These are phyloP conservation scores for Lichtheimia hyalospora DNA, from an alignment of 371 early-diverging fungal species.

Conservation along the genomic window DNA sequence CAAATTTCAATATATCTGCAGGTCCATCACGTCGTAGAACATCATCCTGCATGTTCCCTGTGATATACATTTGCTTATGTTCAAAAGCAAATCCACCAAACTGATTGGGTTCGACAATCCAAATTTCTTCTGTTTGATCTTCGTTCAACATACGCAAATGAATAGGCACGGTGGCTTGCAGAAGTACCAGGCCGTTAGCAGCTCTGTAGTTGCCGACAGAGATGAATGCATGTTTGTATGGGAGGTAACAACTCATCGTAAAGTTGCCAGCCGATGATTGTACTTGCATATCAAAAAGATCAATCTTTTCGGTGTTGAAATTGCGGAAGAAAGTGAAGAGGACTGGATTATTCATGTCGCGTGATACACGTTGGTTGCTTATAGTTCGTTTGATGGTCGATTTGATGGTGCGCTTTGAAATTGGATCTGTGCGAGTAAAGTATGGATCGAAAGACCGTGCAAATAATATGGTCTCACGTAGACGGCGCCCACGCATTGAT, in stretches of 20 bases:
- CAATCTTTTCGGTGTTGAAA: constrained; percentile 51
- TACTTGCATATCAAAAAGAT: constrained; percentile 50
- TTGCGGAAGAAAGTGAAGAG: constrained; percentile 73
- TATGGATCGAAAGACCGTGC: constrained; percentile 66
- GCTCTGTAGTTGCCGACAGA: constrained; percentile 67
- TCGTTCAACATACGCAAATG: constrained; percentile 40
- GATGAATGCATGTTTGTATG: constrained; percentile 69
- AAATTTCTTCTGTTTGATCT: constrained; percentile 53
- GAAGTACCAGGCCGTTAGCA: constrained; percentile 52
- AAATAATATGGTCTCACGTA: constrained; percentile 65
- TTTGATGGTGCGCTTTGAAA: constrained; percentile 27
- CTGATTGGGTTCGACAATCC: constrained; percentile 66
- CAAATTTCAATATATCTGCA: constrained; percentile 49
- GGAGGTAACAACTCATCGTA: constrained; percentile 48
- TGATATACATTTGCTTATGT: constrained; percentile 41
- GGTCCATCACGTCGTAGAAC: constrained; percentile 32
- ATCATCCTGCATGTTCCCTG: constrained; percentile 43
- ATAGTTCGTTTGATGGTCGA: constrained; percentile 48
- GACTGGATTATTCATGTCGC: constrained; percentile 32
- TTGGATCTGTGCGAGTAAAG: constrained; percentile 56
- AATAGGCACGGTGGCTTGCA: constrained; percentile 70
- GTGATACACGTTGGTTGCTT: constrained; percentile 51
- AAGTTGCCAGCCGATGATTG: constrained; percentile 20
- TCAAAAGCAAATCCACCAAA: constrained; percentile 63
- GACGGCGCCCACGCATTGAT: constrained; percentile 64